Evolutionary conservation across 2,329 filamentous ascomycete species (phyloP).

Genomic region (Cercospora canescens): DNA sequence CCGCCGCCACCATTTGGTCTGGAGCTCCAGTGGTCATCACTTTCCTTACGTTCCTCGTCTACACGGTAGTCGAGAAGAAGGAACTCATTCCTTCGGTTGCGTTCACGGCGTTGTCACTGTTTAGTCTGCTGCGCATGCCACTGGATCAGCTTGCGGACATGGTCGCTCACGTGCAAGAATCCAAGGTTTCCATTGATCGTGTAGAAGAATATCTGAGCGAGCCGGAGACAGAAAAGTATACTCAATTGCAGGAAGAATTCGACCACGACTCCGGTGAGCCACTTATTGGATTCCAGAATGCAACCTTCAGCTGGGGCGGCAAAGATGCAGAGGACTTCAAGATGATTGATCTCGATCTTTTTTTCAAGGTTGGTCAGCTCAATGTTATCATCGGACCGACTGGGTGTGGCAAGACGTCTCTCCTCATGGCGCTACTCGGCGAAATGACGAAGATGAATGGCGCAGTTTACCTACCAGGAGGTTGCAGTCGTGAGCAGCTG

Average conservation of each 20-base stretch:
- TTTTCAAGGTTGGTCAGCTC: conserved; percentile 81
- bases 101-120: conserved; percentile 94
- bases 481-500: conserved; percentile 81
- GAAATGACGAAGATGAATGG: conserved; percentile 90
- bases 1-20: conserved; percentile 93
- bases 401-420: conserved; percentile 90
- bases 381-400: conserved; percentile 94
- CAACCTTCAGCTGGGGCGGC: conserved; percentile 86
- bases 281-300: conserved; percentile 80
- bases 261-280: conserved; percentile 67
- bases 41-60: conserved; percentile 92
- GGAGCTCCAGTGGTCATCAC: conserved; percentile 93
- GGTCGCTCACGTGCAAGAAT: conserved; percentile 97
- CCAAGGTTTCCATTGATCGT: conserved; percentile 94
- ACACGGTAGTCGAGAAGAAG: conserved; percentile 87
- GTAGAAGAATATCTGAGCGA: conserved; percentile 92
- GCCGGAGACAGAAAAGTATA: conserved; percentile 94
- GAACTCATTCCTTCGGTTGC: conserved; percentile 87
- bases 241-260: conserved; percentile 73
- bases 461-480: conserved; percentile 80
- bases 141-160: conserved; percentile 97
- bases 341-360: conserved; percentile 78
- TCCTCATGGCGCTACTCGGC: conserved; percentile 92
- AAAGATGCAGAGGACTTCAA: conserved; percentile 57
- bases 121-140: conserved; percentile 88